A percentile compares a stretch with the other conserved stretches of the same genome.
Conservation (phyloP, 2,329 filamentous ascomycete species). For the Ophiostoma triangulosporum region DNA sequence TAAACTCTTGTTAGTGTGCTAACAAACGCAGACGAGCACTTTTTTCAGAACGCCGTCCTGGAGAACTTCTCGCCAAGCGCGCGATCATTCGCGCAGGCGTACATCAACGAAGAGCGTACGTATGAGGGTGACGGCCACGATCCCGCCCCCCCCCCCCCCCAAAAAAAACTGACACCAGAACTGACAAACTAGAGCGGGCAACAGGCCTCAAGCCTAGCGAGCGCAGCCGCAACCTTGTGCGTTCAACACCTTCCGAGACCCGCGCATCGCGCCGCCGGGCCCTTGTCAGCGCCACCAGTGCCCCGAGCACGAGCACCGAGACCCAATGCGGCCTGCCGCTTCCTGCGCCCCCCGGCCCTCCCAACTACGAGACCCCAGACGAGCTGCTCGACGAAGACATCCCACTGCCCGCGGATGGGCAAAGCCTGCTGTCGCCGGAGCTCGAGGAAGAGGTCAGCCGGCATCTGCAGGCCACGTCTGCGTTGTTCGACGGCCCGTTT, state of each 20-base stretch:
- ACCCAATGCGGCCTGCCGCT: no score
- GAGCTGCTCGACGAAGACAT: not conserved
- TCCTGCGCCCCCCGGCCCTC: no score
- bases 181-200: not conserved
- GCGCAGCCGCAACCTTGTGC: not conserved
- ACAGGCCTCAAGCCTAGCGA: not conserved
- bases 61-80: conserved; percentile 17
- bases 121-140: no score
- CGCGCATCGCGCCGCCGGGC: not conserved
- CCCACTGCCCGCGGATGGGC: not conserved
- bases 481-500: not conserved
- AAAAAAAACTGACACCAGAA: not conserved
- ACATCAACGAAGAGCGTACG: conserved; percentile 11
- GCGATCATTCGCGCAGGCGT: conserved; percentile 6
- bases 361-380: no score
- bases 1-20: not conserved
- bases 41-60: conserved; percentile 19
- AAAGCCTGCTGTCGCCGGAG: not conserved
- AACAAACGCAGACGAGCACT: conserved; percentile 25
- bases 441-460: not conserved
- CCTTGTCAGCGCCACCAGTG: no score
- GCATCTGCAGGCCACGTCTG: not conserved
- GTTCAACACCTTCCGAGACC: not conserved
- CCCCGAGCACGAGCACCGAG: no score
- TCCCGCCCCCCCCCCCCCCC: no score